Evolutionary conservation across 495 filamentous ascomycete genomes (phyloP).

Genomic region (Neurospora sp.): DNA sequence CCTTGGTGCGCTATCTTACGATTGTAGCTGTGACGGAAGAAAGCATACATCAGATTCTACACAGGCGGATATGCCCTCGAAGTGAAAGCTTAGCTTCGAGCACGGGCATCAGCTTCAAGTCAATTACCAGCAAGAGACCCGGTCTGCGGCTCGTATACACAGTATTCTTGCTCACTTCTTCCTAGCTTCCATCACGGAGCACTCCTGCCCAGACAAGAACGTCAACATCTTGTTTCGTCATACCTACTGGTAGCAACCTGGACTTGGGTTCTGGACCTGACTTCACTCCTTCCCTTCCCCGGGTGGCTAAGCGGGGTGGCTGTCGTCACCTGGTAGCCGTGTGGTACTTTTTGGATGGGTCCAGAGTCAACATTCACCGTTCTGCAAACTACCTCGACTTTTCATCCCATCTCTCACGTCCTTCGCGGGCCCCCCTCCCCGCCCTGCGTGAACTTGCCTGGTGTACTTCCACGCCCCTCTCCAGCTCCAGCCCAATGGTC

Average conservation of each 20-base stretch:
- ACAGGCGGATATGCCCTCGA: background rate
- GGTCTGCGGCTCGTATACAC: background rate
- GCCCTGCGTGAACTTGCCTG: background rate
- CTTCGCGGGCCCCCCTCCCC: background rate
- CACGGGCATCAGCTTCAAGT: background rate
- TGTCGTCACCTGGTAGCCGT: background rate
- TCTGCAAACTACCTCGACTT: background rate
- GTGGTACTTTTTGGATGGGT: background rate
- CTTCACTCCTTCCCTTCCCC: background rate
- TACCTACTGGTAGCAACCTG: background rate
- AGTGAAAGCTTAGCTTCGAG: background rate
- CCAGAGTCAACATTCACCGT: background rate
- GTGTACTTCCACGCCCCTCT: background rate
- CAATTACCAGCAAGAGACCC: background rate
- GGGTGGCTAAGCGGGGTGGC: background rate
- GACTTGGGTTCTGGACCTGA: background rate
- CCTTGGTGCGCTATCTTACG: background rate
- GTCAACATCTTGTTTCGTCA: background rate
- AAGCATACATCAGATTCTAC: background rate
- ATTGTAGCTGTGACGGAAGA: background rate
- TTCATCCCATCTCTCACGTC: background rate
- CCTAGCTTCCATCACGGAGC: background rate
- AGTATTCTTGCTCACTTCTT: background rate
- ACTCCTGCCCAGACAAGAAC: background rate
- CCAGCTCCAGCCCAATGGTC: background rate